Percentiles rank a stretch among this genome's conserved stretches.
Conservation (phyloP, 306 rosid genomes). For the Carpinus viminea region DNA sequence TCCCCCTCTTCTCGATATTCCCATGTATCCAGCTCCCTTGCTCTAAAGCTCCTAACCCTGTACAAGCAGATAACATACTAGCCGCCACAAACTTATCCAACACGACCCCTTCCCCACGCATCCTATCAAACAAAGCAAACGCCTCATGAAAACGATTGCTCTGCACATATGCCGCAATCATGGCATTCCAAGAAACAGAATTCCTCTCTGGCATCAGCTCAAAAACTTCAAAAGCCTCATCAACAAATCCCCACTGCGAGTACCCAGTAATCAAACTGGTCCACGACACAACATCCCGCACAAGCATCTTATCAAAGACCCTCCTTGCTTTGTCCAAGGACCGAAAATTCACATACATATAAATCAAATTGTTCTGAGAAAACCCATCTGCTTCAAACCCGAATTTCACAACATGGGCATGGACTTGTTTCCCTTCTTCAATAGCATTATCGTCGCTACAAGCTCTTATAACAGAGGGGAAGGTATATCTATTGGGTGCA, state of each 20-base stretch:
- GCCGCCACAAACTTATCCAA: slow-evolving; percentile 62
- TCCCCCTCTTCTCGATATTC: slow-evolving; percentile 39
- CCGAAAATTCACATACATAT: slow-evolving; percentile 43
- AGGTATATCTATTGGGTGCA: slow-evolving; percentile 52
- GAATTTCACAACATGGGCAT: slow-evolving; percentile 59
- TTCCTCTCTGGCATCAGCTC: slow-evolving; percentile 51
- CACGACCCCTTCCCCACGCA: slow-evolving; percentile 39
- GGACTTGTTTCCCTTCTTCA: slow-evolving; percentile 50
- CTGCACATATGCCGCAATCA: slow-evolving; percentile 60
- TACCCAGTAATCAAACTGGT: slow-evolving; percentile 58
- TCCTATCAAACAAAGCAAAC: slow-evolving; percentile 48
- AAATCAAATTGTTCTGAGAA: slow-evolving; percentile 46
- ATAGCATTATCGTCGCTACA: slow-evolving; percentile 30
- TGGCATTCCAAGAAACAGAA: slow-evolving; percentile 64
- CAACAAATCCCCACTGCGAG: slow-evolving; percentile 45
- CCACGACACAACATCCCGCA: slow-evolving; percentile 54
- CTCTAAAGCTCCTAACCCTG: slow-evolving; percentile 60
- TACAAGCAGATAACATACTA: slow-evolving; percentile 62
- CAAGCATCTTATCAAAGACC: slow-evolving; percentile 49
- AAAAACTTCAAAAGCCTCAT: slow-evolving; percentile 49
- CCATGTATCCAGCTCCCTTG: slow-evolving; percentile 71
- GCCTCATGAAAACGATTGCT: slow-evolving; percentile 56
- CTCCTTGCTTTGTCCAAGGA: slow-evolving; percentile 46
- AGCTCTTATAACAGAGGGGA: slow-evolving; percentile 51
- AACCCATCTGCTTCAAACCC: slow-evolving; percentile 43